phyloP scores from a whole-genome alignment of 768 basidiomycete genomes.

The Lactarius akahatsu region DNA sequence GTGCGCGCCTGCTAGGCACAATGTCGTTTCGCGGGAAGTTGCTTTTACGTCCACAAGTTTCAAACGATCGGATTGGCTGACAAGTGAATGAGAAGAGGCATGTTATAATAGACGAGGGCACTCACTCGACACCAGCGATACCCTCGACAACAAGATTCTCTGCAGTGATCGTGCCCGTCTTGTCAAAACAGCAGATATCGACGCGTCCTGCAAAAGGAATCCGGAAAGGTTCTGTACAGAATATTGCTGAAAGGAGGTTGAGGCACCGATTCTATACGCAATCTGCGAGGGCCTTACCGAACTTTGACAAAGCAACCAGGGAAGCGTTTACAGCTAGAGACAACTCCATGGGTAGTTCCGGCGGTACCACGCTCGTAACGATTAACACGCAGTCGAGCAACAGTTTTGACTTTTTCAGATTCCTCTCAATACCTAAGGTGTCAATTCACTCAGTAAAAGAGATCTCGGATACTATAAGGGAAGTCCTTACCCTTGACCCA shows the following conservation, averaged over 20 bases:
- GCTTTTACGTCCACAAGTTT: slow-evolving; percentile 80
- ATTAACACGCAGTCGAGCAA: slow-evolving; percentile 94
- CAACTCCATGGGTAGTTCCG: slow-evolving; percentile 97
- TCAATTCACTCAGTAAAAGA: not conserved
- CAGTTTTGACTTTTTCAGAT: slow-evolving; percentile 92
- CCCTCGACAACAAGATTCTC: slow-evolving; percentile 95
- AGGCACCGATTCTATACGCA: not conserved
- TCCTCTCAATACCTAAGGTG: slow-evolving; percentile 76
- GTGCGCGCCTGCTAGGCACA: slow-evolving; percentile 91
- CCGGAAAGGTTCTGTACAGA: slow-evolving; percentile 98
- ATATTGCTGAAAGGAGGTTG: slow-evolving; percentile 68
- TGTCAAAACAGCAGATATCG: slow-evolving; percentile 99
- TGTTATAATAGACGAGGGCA: slow-evolving; percentile 25
- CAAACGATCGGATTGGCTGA: slow-evolving; percentile 56
- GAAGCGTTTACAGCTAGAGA: slow-evolving; percentile 95
- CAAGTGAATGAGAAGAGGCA: slow-evolving; percentile 9
- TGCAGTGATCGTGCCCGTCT: slow-evolving; percentile 97
- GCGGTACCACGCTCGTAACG: slow-evolving; percentile 96
- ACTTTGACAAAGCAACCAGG: slow-evolving; percentile 90
- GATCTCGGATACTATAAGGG: not conserved
- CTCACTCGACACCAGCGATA: slow-evolving; percentile 86
- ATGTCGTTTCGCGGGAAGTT: slow-evolving; percentile 71
- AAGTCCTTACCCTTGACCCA: slow-evolving; percentile 81
- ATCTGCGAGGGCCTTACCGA: slow-evolving; percentile 50
- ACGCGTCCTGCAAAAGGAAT: slow-evolving; percentile 95